Conservation (phyloP, 805 yeast genomes). For the Wickerhamiella parazyma region DNA sequence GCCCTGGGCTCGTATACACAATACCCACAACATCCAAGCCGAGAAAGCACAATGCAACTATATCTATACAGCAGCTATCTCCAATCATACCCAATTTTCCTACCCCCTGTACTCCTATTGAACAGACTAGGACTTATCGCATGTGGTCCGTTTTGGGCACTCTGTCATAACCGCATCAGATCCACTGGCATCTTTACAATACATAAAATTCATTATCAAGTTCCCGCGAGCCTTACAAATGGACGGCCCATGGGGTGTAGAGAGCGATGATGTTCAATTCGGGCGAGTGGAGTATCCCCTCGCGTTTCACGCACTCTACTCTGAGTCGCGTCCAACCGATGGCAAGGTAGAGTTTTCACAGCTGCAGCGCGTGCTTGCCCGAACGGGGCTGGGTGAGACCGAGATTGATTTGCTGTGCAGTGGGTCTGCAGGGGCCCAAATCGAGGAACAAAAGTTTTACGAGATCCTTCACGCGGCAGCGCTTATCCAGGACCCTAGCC, state of each 20-base stretch:
- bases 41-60: too few relatives aligned
- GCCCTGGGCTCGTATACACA: too few relatives aligned
- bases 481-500: background rate
- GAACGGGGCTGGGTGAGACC: background rate
- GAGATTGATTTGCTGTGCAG: background rate
- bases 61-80: too few relatives aligned
- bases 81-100: too few relatives aligned
- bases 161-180: too few relatives aligned
- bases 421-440: background rate
- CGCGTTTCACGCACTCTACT: background rate
- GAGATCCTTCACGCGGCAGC: background rate
- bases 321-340: constrained; percentile 2
- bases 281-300: background rate
- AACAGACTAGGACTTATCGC: too few relatives aligned
- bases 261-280: background rate
- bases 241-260: background rate
- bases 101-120: too few relatives aligned
- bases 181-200: too few relatives aligned
- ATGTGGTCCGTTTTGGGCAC: too few relatives aligned
- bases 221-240: background rate
- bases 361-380: constrained; percentile 1
- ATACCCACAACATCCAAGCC: too few relatives aligned
- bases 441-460: background rate
- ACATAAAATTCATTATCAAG: background rate
- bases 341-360: background rate